phyloP scores from a whole-genome alignment of 345 rosid genomes.

The Conringia planisiliqua region DNA sequence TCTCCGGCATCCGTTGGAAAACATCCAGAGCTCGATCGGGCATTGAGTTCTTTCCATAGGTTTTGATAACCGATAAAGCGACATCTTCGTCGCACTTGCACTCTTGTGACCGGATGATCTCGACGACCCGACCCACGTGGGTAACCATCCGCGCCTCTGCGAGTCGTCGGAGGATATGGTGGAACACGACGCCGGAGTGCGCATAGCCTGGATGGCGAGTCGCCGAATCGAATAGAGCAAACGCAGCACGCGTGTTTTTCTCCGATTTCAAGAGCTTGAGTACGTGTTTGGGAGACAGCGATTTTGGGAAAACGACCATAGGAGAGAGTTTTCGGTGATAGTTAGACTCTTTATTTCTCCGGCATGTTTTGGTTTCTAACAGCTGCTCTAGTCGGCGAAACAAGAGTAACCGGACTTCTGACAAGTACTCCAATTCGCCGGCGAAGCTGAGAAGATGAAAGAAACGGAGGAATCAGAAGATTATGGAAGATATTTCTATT shows the following conservation, averaged over 20 bases:
- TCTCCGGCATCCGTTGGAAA: slow-evolving; percentile 58
- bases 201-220: slow-evolving; percentile 46
- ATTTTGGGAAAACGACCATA: slow-evolving; percentile 60
- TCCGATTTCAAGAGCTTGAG: slow-evolving; percentile 65
- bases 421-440: neutral
- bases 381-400: neutral
- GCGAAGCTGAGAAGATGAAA: neutral
- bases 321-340: neutral
- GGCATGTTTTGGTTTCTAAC: neutral
- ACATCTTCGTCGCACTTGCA: slow-evolving; percentile 78
- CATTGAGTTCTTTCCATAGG: slow-evolving; percentile 60
- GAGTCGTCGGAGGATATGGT: slow-evolving; percentile 77
- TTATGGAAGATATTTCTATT: neutral
- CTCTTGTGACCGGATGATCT: slow-evolving; percentile 50
- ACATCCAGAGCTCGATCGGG: slow-evolving; percentile 56
- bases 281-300: slow-evolving; percentile 54
- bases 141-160: slow-evolving; percentile 40
- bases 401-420: neutral
- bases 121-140: slow-evolving; percentile 53
- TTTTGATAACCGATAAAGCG: slow-evolving; percentile 59
- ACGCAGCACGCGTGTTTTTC: slow-evolving; percentile 48
- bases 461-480: neutral
- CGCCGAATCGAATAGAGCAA: slow-evolving; percentile 64
- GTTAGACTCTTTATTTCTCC: slow-evolving; percentile 21
- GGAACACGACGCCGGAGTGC: slow-evolving; percentile 64